Evolutionary conservation across 306 rosid species (phyloP).

Genomic region (Rosa persica): DNA sequence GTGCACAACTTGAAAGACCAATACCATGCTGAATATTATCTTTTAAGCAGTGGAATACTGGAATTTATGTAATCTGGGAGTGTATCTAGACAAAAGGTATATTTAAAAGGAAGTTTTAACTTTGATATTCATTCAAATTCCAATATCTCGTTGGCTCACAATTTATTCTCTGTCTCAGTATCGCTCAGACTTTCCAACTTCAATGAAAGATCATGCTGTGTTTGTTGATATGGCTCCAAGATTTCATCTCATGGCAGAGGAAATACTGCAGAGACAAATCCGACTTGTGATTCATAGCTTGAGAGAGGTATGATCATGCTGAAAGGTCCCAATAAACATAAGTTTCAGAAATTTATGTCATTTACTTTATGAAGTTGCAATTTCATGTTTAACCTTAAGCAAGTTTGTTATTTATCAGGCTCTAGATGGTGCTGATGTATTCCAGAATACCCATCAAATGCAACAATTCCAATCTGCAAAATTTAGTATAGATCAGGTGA

Average conservation of each 20-base stretch:
- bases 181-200: conserved; percentile 74
- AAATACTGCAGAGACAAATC: conserved; percentile 78
- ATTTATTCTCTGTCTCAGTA: conserved; percentile 52
- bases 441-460: conserved; percentile 87
- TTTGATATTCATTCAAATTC: background rate
- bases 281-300: conserved; percentile 70
- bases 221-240: conserved; percentile 94
- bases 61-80: background rate
- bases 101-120: background rate
- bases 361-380: conserved; percentile 18
- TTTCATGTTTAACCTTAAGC: conserved; percentile 17
- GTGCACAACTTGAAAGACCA: background rate
- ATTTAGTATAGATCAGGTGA: conserved; percentile 89
- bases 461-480: conserved; percentile 72
- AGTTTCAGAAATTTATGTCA: conserved; percentile 15
- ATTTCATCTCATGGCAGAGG: conserved; percentile 82
- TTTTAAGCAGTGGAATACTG: background rate
- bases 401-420: conserved; percentile 49
- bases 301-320: conserved; percentile 65
- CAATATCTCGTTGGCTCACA: conserved; percentile 23
- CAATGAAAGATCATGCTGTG: conserved; percentile 78
- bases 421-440: conserved; percentile 82
- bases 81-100: background rate
- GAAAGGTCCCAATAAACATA: conserved; percentile 22
- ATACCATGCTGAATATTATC: background rate